Evolutionary conservation across 2,329 filamentous ascomycete genomes (phyloP).

Genomic region (Thielaviopsis ethacetica): DNA sequence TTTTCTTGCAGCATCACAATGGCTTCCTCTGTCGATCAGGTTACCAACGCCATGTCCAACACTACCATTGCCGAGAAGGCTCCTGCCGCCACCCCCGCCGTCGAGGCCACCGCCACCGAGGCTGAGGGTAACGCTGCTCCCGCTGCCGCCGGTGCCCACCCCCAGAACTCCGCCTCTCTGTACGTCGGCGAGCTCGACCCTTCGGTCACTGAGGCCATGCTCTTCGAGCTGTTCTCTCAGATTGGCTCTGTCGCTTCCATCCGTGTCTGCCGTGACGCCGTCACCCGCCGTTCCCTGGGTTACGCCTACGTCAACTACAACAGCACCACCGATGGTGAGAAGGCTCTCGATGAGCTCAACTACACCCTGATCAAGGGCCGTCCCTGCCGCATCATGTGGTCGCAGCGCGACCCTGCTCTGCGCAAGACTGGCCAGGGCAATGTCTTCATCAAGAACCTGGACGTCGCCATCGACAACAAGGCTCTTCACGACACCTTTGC

Average conservation of each 20-base stretch:
- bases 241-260: conserved; percentile 98
- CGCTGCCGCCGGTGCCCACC: conserved; percentile 55
- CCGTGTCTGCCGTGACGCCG: conserved; percentile 97
- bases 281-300: conserved; percentile 93
- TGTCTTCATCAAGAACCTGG: conserved; percentile 99
- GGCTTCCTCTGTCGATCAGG: conserved; percentile 61
- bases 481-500: conserved; percentile 98
- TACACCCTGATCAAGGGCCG: conserved; percentile 98
- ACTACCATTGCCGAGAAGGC: conserved; percentile 52
- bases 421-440: conserved; percentile 99
- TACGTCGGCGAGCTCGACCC: conserved; percentile 98
- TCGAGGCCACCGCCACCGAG: conserved; percentile 57
- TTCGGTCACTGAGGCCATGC: conserved; percentile 98
- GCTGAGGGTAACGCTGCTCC: conserved; percentile 46
- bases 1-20: conserved; percentile 28
- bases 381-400: conserved; percentile 99
- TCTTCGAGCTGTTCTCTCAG: conserved; percentile 99
- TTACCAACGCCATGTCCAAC: conserved; percentile 61
- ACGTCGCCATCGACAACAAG: conserved; percentile 99
- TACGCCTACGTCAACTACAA: conserved; percentile 99
- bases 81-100: conserved; percentile 46
- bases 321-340: conserved; percentile 88
- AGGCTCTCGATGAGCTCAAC: conserved; percentile 97
- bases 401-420: conserved; percentile 94
- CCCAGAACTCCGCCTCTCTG: conserved; percentile 90